Conservation (phyloP, 2,329 filamentous ascomycete genomes). For the Juglanconis juglandina region DNA sequence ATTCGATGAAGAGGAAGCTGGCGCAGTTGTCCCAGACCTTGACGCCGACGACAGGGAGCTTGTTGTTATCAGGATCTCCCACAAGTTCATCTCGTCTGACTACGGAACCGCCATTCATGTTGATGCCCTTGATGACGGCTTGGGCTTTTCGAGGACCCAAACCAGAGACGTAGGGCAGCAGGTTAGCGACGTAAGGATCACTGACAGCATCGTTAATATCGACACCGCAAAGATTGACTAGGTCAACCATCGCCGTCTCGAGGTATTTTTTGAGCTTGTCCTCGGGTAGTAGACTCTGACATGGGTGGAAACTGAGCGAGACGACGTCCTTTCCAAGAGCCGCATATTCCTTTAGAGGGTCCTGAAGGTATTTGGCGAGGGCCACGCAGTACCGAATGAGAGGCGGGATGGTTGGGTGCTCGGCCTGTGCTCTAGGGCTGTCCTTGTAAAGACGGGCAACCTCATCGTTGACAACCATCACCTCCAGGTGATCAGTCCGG, state of each 20-base stretch:
- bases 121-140: conserved; percentile 82
- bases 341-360: conserved; percentile 94
- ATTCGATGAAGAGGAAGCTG: conserved; percentile 88
- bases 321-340: conserved; percentile 83
- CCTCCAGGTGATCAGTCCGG: conserved; percentile 75
- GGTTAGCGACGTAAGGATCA: conserved; percentile 77
- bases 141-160: conserved; percentile 89
- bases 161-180: conserved; percentile 87
- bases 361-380: conserved; percentile 87
- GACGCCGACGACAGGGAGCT: conserved; percentile 76
- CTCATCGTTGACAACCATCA: conserved; percentile 92
- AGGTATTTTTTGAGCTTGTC: conserved; percentile 84
- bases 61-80: conserved; percentile 77
- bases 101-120: conserved; percentile 83
- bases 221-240: conserved; percentile 94
- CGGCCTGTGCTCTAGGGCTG: conserved; percentile 71
- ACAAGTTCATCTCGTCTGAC: conserved; percentile 83
- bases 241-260: conserved; percentile 96
- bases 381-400: conserved; percentile 87
- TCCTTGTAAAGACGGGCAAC: conserved; percentile 95
- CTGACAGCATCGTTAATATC: conserved; percentile 89
- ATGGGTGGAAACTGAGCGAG: conserved; percentile 83
- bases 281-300: conserved; percentile 81
- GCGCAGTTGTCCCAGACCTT: conserved; percentile 96
- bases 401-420: conserved; percentile 76